phyloP scores from a whole-genome alignment of 202 grass and related monocot genomes.

The Setaria viridis region DNA sequence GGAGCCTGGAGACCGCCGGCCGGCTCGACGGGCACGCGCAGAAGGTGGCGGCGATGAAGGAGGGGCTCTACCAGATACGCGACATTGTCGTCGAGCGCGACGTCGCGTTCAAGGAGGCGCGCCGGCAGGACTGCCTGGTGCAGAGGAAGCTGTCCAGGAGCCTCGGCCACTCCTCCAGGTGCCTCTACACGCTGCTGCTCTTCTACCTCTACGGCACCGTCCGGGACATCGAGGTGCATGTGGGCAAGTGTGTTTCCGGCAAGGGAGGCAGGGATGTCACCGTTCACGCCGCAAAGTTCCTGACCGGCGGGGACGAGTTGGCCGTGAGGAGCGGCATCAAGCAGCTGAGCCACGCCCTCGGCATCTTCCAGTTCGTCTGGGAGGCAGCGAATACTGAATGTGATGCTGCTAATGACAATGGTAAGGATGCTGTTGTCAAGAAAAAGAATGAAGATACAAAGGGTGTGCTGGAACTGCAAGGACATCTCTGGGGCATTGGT shows the following conservation, averaged over 20 bases:
- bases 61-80: constrained; percentile 78
- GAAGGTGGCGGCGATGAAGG: constrained; percentile 80
- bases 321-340: constrained; percentile 54
- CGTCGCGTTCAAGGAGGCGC: constrained; percentile 76
- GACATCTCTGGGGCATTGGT: constrained; percentile 72
- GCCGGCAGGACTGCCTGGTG: constrained; percentile 77
- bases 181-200: constrained; percentile 77
- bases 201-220: constrained; percentile 78
- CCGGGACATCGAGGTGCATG: constrained; percentile 63
- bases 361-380: constrained; percentile 77
- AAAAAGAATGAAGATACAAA: constrained; percentile 32
- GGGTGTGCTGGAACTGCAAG: constrained; percentile 65
- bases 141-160: constrained; percentile 77
- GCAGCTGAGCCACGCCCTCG: constrained; percentile 66
- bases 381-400: constrained; percentile 49
- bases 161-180: constrained; percentile 77
- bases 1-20: constrained; percentile 54
- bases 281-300: constrained; percentile 54
- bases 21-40: constrained; percentile 49
- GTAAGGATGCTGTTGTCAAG: constrained; percentile 28
- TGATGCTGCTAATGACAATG: constrained; percentile 1
- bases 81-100: constrained; percentile 69
- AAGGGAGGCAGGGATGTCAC: constrained; percentile 46
- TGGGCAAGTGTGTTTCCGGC: constrained; percentile 45
- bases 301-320: constrained; percentile 41